Evolutionary conservation across 176 grass and related monocot species (phyloP), one percentile per base, ranked within the genome.

Genomic region (Canna indica): DNA sequence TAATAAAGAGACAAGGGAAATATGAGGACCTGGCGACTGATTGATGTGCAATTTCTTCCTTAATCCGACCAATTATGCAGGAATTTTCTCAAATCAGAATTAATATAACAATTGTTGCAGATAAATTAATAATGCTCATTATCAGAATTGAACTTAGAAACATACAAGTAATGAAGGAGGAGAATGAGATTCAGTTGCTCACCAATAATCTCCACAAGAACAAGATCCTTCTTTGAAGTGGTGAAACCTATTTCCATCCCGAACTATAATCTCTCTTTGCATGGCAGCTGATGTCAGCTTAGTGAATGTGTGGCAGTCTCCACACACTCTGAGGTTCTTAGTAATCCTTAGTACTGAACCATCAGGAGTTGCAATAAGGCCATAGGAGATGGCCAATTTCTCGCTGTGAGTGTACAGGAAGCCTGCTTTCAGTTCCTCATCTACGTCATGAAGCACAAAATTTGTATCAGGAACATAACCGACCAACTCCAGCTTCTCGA

Each of bases 201-300:
- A 70, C 68, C 68, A 70, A 27, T 70, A 70, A 20, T 70, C 68
- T 70, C 68, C 44, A 31, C 68, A 70, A 70, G 68, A 50, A 70
- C 68, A 70, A 70, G 45, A 33, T 33, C 68, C 68, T 70, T 28
- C 68, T 32, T 42, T 70, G 44, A 70, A 70, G 42, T 70, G 68
- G 26, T 70, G 68, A 52, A 70, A 70, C 5, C 68, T 70, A 32
- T 70, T 24, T 22, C 13, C 68, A 70, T 70, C 68, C 17, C 68
- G 68, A 48, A 70, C 68, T 46, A 70, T 48, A 10, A 70, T 70
- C 28, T 70, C 68, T 45, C 68, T 47, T 2, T 24, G 42, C 9
- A 26, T 48, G 42, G 50, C 41, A 33, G 26, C 14, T n/a, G 68
- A 70, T 48, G 46, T 45, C 45, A 70, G 42, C 68, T 70, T 70